phyloP scores from a whole-genome alignment of 164 flowering plant genomes.

The Sextonia rubra region DNA sequence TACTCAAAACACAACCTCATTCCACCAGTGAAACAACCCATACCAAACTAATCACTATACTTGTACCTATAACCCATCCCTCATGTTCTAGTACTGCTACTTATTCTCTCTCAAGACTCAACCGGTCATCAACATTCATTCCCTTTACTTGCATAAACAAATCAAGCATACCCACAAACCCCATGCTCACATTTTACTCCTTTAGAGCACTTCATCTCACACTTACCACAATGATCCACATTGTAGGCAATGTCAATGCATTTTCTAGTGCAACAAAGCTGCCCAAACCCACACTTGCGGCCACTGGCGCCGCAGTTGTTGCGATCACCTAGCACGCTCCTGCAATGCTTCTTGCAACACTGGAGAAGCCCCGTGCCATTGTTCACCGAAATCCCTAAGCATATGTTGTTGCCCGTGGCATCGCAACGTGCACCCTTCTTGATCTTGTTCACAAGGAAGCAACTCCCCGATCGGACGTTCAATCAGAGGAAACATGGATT shows the following conservation, averaged over 20 bases:
- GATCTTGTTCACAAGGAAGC: conserved; percentile 13
- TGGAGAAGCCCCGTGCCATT: conserved; percentile 26
- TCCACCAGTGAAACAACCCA: too few relatives aligned
- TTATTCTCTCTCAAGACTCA: not conserved
- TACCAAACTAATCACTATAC: not conserved
- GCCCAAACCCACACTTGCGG: conserved; percentile 31
- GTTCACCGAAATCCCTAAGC: conserved; percentile 19
- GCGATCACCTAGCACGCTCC: conserved; percentile 41
- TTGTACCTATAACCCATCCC: too few relatives aligned
- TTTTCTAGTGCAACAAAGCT: conserved; percentile 52
- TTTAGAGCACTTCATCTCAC: conserved; percentile 28
- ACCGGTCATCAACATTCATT: not conserved
- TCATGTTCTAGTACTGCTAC: not conserved
- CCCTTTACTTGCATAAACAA: not conserved
- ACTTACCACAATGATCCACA: conserved; percentile 51
- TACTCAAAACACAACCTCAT: not conserved
- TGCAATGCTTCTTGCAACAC: conserved; percentile 68
- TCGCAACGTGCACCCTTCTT: conserved; percentile 20
- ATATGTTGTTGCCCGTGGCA: conserved; percentile 11
- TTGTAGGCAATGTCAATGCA: conserved; percentile 31
- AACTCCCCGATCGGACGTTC: not conserved
- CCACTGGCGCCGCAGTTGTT: conserved; percentile 61
- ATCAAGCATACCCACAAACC: conserved; percentile 51
- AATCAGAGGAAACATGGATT: too few relatives aligned
- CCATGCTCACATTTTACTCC: conserved; percentile 47